A percentile compares a stretch with the other conserved stretches of the same genome.
phyloP scores from a whole-genome alignment of 78 protist genomes.

The Creolimax fragrantissima region DNA sequence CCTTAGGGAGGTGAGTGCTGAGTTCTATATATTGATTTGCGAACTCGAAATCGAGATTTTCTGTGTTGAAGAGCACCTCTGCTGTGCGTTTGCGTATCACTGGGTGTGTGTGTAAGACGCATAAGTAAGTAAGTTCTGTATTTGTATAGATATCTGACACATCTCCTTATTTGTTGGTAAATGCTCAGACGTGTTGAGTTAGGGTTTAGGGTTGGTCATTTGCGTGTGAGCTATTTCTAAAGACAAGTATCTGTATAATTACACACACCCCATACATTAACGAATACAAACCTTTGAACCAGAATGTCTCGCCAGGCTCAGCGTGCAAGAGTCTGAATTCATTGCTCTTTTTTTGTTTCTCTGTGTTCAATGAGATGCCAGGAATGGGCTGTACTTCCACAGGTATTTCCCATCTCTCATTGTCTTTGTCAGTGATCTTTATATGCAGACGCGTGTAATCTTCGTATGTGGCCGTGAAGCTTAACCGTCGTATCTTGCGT shows the following conservation, averaged over 20 bases:
- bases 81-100: not conserved
- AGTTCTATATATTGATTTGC: slow-evolving; percentile 9
- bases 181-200: not conserved
- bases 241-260: not conserved
- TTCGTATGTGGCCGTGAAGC: too few species aligned
- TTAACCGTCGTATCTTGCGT: too few species aligned
- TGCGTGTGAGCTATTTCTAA: not conserved
- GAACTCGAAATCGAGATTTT: not conserved
- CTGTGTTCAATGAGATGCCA: not conserved
- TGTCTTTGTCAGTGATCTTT: not conserved
- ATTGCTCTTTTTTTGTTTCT: not conserved
- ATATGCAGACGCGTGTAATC: too few species aligned
- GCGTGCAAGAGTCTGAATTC: not conserved
- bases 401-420: not conserved
- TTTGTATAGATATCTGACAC: not conserved
- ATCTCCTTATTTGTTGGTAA: not conserved
- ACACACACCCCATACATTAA: not conserved
- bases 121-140: not conserved
- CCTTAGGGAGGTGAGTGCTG: not conserved
- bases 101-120: not conserved
- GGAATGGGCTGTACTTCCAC: not conserved
- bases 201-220: not conserved
- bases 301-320: not conserved
- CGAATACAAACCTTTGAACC: not conserved
- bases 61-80: slow-evolving; percentile 18